A percentile compares a stretch with the other conserved stretches of the same genome.
phyloP scores from a whole-genome alignment of 495 filamentous ascomycete species.

The Xylaria longipes region DNA sequence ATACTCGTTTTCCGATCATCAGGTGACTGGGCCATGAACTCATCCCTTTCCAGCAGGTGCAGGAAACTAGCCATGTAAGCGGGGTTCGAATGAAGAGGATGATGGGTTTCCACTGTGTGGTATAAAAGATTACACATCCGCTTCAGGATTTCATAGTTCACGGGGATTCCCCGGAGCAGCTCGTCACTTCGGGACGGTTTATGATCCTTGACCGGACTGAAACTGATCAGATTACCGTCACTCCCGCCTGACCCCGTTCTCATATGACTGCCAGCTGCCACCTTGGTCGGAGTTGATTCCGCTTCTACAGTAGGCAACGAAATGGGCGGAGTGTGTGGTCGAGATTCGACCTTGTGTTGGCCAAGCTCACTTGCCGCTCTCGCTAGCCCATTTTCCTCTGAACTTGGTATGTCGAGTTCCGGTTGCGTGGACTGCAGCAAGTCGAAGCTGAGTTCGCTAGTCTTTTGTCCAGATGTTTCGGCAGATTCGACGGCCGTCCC shows the following conservation, averaged over 20 bases:
- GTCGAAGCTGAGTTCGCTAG: background rate
- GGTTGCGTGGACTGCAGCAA: background rate
- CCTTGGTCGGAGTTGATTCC: background rate
- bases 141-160: background rate
- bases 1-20: conserved; percentile 23
- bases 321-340: conserved; percentile 2
- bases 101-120: background rate
- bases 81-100: background rate
- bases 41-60: conserved; percentile 20
- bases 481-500: background rate
- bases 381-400: background rate
- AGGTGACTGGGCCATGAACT: conserved; percentile 21
- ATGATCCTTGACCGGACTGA: background rate
- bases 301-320: background rate
- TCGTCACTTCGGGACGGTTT: background rate
- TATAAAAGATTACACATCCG: background rate
- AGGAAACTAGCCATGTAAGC: background rate
- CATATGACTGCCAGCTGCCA: background rate
- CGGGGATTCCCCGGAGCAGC: background rate
- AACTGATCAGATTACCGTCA: conserved; percentile 11
- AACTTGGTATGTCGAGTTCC: background rate
- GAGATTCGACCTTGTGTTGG: background rate
- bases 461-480: background rate
- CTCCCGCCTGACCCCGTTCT: background rate
- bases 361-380: background rate